Conservation (phyloP, 495 filamentous ascomycete species). For the Penicillium macrosclerotiorum region DNA sequence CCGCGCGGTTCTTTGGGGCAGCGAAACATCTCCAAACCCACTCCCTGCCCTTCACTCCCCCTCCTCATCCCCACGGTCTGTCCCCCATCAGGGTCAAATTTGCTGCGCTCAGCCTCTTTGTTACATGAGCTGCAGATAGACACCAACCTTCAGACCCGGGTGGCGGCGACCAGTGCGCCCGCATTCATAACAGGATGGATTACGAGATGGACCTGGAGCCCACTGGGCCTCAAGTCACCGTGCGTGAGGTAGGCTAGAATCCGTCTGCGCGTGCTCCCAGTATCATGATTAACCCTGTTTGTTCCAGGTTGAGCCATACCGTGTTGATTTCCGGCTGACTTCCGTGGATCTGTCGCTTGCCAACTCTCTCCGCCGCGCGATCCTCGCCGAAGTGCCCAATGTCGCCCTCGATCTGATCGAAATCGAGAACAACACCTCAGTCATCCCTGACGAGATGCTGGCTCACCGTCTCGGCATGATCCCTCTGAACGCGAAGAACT, state of each 20-base stretch:
- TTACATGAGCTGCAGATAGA: constrained; percentile 6
- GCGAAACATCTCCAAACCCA: constrained; percentile 8
- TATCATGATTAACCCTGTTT: constrained; percentile 4
- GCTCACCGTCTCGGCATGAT: constrained; percentile 89
- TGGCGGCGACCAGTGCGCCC: constrained; percentile 29
- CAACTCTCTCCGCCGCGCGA: constrained; percentile 87
- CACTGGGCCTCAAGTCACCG: constrained; percentile 65
- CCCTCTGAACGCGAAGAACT: constrained; percentile 78
- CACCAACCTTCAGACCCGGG: constrained; percentile 11
- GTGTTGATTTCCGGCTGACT: constrained; percentile 78
- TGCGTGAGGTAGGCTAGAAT: constrained; percentile 69
- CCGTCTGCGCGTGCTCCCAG: no score
- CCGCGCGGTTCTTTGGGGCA: constrained; percentile 19
- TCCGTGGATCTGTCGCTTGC: constrained; percentile 85
- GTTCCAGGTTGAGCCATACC: constrained; percentile 63
- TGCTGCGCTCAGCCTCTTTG: neutral
- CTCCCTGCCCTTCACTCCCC: constrained; percentile 2
- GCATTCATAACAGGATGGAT: constrained; percentile 50
- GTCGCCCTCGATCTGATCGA: constrained; percentile 94
- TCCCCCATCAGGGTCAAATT: neutral
- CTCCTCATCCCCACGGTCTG: neutral
- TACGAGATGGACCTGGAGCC: constrained; percentile 70
- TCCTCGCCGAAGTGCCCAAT: constrained; percentile 93
- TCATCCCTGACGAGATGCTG: constrained; percentile 93
- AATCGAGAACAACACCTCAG: constrained; percentile 87